Base-by-base conservation (phyloP, 2,329 filamentous ascomycete species). In the Talaromyces sp. region DNA sequence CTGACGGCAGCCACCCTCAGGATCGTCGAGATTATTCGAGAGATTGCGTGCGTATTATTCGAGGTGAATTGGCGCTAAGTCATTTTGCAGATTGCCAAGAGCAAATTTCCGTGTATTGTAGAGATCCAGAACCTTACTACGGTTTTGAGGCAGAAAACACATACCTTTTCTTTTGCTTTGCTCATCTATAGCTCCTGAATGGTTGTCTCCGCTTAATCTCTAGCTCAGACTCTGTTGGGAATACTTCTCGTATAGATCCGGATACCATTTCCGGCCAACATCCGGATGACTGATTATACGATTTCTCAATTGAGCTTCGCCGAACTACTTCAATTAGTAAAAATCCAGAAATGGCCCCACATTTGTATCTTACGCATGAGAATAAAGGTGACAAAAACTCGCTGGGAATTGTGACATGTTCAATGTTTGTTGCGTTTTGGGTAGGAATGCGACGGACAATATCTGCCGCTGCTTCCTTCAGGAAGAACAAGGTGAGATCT, bases 401-500 rank as follows among this genome's bases (percentile, higher is more conserved):
- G 64, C 75, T 77, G 0, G 76, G 76, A 2, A 78, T 74, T 60
- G 77, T 75, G 7, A 76, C 73, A 0, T 72, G 70, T 2, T 71
- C 66, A 47, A 75, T 76, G 65, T 74, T 74, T 13, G 68, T 67
- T 48, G 74, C 70, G 19, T 76, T 72, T 0, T 72, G 71, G 0
- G 67, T 68, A 2, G 75, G 75, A 22, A 77, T 74, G 1, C 64
- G 65, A 6, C 66, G 43, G 10, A 75, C 72, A 48, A 77, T 76
- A 47, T 77, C 73, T 1, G 70, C 68, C 2, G 74, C 74, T 0
- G 74, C 74, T 37, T 73, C 68, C 19, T 73, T 67, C 2, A 77
- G 70, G 33, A 75, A 60, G 0, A 84, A 81, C 58, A 85, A 81
- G 71, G 73, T 86, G 77, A 75, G 81, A 79, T 75, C 73, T 63